A percentile compares a stretch with the other conserved stretches of the same genome.
Evolutionary conservation across 441 rosid species (phyloP).

Genomic region (Hura crepitans): DNA sequence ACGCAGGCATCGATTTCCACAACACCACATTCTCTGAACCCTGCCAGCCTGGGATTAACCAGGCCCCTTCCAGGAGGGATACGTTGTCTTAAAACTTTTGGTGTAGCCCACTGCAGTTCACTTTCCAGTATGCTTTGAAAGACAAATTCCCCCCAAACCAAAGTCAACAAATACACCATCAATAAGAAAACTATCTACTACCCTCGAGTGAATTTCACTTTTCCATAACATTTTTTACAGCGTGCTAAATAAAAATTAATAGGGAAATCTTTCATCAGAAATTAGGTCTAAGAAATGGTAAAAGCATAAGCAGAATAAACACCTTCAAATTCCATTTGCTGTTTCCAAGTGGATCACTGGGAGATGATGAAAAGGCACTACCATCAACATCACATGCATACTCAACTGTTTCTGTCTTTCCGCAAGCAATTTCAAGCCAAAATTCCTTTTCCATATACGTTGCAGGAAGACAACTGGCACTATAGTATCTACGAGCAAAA

Average conservation of each 20-base stretch:
- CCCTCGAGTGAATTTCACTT: conserved; percentile 11
- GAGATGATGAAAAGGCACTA: conserved; percentile 44
- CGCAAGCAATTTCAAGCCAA: conserved; percentile 43
- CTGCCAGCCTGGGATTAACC: not conserved
- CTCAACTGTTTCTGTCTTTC: conserved; percentile 33
- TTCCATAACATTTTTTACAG: too few relatives aligned
- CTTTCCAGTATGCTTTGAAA: not conserved
- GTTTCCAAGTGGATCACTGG: conserved; percentile 36
- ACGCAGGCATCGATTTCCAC: not conserved
- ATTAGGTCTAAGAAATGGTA: not conserved
- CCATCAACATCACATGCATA: conserved; percentile 52
- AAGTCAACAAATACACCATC: too few relatives aligned
- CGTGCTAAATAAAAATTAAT: not conserved
- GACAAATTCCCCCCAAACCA: conserved; percentile 13
- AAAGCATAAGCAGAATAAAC: not conserved
- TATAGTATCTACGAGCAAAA: conserved; percentile 28
- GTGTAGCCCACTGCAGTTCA: not conserved
- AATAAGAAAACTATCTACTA: not conserved
- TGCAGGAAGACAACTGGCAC: conserved; percentile 29
- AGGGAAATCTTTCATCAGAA: too few relatives aligned
- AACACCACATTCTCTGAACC: not conserved
- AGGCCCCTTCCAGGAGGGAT: not conserved
- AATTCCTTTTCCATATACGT: conserved; percentile 38
- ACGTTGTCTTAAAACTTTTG: not conserved
- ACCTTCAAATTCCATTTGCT: conserved; percentile 52